phyloP scores from a whole-genome alignment of 2,329 filamentous ascomycete species.

The Aquanectria penicillioides region DNA sequence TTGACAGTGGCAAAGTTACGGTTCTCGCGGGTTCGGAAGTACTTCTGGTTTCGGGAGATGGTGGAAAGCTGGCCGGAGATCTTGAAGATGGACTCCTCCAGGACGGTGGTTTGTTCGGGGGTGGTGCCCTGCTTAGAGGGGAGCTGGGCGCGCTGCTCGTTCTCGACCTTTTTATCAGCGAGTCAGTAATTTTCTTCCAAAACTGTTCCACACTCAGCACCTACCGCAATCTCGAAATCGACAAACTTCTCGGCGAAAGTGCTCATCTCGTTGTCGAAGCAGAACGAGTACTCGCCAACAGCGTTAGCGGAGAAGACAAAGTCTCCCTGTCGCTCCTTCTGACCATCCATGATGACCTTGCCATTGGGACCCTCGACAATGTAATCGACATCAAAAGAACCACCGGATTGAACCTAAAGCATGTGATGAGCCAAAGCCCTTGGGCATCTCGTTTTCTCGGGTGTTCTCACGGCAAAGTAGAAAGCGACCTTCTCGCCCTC shows the following conservation, averaged over 20 bases:
- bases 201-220: not conserved
- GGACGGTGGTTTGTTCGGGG: slow-evolving; percentile 85
- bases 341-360: slow-evolving; percentile 83
- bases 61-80: slow-evolving; percentile 92
- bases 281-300: slow-evolving; percentile 91
- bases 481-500: slow-evolving; percentile 92
- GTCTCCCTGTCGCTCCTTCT: slow-evolving; percentile 94
- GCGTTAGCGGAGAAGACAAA: slow-evolving; percentile 96
- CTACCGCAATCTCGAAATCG: slow-evolving; percentile 93
- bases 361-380: slow-evolving; percentile 82
- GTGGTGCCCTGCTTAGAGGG: slow-evolving; percentile 89
- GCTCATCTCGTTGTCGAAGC: slow-evolving; percentile 98
- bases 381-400: slow-evolving; percentile 97
- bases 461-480: slow-evolving; percentile 89
- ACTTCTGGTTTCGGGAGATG: slow-evolving; percentile 97
- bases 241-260: slow-evolving; percentile 98
- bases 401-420: slow-evolving; percentile 93
- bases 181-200: not conserved
- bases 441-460: not conserved
- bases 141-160: slow-evolving; percentile 83
- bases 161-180: slow-evolving; percentile 75
- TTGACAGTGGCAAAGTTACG: slow-evolving; percentile 97
- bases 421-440: slow-evolving; percentile 23
- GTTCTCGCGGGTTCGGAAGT: slow-evolving; percentile 99
- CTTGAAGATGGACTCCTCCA: slow-evolving; percentile 97